Conservation (phyloP, 176 grass and related monocot genomes). For the Rhynchospora tenuis region DNA sequence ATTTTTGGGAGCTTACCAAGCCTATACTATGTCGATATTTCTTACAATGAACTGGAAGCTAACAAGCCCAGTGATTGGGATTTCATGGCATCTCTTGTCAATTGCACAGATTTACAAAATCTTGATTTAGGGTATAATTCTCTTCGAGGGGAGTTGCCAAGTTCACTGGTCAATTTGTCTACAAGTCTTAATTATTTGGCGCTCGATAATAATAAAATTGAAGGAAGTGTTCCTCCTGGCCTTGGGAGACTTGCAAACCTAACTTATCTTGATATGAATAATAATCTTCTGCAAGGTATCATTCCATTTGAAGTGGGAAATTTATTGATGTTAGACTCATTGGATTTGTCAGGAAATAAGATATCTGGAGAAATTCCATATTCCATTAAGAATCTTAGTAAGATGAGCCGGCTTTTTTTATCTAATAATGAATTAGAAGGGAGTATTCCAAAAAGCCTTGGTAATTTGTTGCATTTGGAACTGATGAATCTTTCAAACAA, state of each 20-base stretch:
- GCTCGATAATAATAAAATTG: constrained; percentile 27
- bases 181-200: not conserved
- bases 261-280: constrained; percentile 21
- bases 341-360: constrained; percentile 36
- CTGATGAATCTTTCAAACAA: constrained; percentile 44
- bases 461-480: constrained; percentile 20
- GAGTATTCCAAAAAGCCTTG: constrained; percentile 31
- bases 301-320: constrained; percentile 45
- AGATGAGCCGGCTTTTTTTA: constrained; percentile 32
- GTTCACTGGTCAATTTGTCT: constrained; percentile 31
- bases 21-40: constrained; percentile 16
- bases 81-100: constrained; percentile 32
- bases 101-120: constrained; percentile 24
- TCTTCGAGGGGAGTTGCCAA: constrained; percentile 31
- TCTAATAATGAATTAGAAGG: constrained; percentile 32
- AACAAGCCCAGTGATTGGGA: constrained; percentile 5
- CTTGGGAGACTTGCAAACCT: constrained; percentile 39
- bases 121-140: constrained; percentile 26
- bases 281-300: constrained; percentile 42
- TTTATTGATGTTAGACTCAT: constrained; percentile 15
- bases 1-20: constrained; percentile 26
- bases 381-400: constrained; percentile 27
- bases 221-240: constrained; percentile 27
- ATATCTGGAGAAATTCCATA: constrained; percentile 44
- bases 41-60: constrained; percentile 38